Conservation (phyloP, 345 rosid species). For the Eucalyptus cloeziana region DNA sequence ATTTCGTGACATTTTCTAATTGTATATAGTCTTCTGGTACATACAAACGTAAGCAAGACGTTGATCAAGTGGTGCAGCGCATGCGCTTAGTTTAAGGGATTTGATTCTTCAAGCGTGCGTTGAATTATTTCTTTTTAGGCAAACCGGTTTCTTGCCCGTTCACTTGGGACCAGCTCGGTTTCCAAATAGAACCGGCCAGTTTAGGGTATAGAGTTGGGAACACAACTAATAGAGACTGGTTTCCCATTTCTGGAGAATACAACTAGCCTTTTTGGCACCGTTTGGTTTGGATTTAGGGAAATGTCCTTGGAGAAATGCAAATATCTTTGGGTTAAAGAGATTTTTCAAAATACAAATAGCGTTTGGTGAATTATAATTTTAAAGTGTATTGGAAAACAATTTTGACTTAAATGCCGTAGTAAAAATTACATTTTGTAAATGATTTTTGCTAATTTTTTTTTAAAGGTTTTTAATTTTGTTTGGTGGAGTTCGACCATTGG, state of each 20-base stretch:
- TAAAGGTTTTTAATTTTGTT: too few species aligned
- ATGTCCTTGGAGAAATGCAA: fast-evolving
- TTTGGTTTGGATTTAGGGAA: too few species aligned
- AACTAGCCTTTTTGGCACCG: too few species aligned
- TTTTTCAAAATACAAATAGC: too few species aligned
- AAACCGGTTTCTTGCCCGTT: not conserved
- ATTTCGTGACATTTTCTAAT: not conserved
- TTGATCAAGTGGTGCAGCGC: not conserved
- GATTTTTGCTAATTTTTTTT: too few species aligned
- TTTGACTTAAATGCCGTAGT: too few species aligned
- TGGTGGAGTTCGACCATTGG: fast-evolving
- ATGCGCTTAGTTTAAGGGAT: not conserved
- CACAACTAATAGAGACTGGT: not conserved
- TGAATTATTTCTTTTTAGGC: not conserved
- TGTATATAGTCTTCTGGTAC: not conserved
- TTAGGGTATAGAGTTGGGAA: not conserved
- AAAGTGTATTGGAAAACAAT: too few species aligned
- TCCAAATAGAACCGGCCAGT: not conserved
- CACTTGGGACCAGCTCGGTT: not conserved
- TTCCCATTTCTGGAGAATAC: not conserved
- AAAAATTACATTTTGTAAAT: too few species aligned
- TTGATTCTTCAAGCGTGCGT: not conserved
- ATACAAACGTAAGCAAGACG: not conserved
- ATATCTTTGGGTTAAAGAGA: too few species aligned
- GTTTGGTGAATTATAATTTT: too few species aligned